Conservation (phyloP, 257 asterid species). For the Nicotiana otophora region DNA sequence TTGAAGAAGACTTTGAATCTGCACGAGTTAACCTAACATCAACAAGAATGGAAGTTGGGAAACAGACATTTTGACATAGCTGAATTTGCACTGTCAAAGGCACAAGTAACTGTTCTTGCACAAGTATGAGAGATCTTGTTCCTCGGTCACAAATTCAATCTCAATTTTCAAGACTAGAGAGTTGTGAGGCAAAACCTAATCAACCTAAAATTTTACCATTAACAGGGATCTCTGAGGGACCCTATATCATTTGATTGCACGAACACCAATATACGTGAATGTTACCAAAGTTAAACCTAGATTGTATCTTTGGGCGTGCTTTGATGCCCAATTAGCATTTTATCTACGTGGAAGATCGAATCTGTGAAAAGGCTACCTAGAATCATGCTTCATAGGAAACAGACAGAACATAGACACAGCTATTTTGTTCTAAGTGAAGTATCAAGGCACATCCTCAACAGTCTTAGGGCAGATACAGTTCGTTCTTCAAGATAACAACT, state of each 20-base stretch:
- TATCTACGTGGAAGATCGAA: background rate
- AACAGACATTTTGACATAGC: background rate
- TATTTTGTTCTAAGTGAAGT: background rate
- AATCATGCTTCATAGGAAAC: background rate
- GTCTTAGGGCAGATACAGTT: background rate
- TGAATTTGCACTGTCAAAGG: background rate
- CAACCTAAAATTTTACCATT: background rate
- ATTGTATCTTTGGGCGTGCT: background rate
- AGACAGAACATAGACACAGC: background rate
- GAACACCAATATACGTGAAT: background rate
- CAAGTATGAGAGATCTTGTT: background rate
- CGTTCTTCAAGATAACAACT: background rate
- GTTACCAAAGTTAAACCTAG: background rate
- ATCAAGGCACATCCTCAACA: background rate
- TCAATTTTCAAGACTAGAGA: background rate
- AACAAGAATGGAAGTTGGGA: background rate
- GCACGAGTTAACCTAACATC: background rate
- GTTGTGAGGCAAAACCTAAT: background rate
- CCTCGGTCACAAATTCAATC: background rate
- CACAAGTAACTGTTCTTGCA: conserved; percentile 1
- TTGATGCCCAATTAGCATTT: background rate
- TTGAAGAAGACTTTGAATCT: conserved; percentile 6
- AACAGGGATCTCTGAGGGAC: background rate
- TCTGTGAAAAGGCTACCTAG: background rate
- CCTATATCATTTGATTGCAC: background rate